Conservation (phyloP, 179 eudicot species). For the Pouteria campechiana region DNA sequence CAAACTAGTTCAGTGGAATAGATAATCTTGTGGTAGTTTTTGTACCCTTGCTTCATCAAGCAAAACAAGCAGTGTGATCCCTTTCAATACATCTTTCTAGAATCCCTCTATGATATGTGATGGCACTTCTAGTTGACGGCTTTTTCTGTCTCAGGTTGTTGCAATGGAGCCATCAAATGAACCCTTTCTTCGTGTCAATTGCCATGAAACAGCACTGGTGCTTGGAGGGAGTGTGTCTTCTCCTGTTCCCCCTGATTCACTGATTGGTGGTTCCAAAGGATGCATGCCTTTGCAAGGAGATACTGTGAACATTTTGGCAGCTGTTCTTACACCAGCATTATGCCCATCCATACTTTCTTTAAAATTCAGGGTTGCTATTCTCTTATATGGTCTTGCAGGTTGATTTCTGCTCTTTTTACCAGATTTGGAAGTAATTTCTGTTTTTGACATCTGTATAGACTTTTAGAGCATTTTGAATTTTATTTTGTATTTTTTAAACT, state of each 20-base stretch:
- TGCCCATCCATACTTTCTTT: slow-evolving; percentile 79
- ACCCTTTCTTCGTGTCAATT: slow-evolving; percentile 55
- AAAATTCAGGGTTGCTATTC: slow-evolving; percentile 66
- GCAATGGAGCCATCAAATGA: slow-evolving; percentile 80
- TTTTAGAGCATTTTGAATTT: background rate
- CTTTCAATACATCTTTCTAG: too few relatives aligned
- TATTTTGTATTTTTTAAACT: background rate
- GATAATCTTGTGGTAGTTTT: too few relatives aligned
- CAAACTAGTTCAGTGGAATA: too few relatives aligned
- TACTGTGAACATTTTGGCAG: slow-evolving; percentile 49
- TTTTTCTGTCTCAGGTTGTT: slow-evolving; percentile 51
- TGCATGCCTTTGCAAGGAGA: slow-evolving; percentile 49
- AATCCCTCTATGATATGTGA: background rate
- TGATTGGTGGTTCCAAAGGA: slow-evolving; percentile 26
- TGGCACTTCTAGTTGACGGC: background rate
- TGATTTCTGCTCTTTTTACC: slow-evolving; percentile 18
- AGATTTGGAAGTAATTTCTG: background rate
- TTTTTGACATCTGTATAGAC: background rate
- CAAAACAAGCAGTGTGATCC: too few relatives aligned
- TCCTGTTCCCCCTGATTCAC: slow-evolving; percentile 66
- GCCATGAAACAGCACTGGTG: slow-evolving; percentile 74
- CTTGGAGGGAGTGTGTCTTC: slow-evolving; percentile 77
- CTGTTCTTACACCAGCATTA: slow-evolving; percentile 57
- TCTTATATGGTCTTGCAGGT: slow-evolving; percentile 73
- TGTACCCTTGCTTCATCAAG: too few relatives aligned